Evolutionary conservation across 2,329 filamentous ascomycete genomes (phyloP).

Genomic region (Sporothrix protearum): DNA sequence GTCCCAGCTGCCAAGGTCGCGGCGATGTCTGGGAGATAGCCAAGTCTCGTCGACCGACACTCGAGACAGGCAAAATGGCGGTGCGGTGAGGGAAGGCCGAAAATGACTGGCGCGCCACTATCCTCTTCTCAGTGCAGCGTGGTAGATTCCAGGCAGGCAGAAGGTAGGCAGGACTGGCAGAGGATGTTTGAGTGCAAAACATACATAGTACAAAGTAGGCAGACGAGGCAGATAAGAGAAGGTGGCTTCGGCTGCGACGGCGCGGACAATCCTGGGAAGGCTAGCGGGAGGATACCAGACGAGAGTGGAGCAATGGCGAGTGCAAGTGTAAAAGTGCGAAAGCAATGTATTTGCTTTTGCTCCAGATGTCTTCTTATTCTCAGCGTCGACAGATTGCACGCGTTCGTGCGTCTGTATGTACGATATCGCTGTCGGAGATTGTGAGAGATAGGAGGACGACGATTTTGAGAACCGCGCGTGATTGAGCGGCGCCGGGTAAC

Average conservation of each 20-base stretch:
- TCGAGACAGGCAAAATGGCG: background rate
- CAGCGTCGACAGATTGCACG: background rate
- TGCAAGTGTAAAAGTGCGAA: background rate
- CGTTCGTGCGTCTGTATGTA: background rate
- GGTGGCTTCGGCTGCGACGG: conserved; percentile 19
- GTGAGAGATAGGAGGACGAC: background rate
- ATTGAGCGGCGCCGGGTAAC: background rate
- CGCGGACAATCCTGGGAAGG: background rate
- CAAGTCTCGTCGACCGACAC: conserved; percentile 6
- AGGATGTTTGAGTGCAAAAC: background rate
- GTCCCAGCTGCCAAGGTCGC: conserved; percentile 11
- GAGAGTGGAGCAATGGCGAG: background rate
- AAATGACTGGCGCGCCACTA: background rate
- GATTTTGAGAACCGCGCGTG: background rate
- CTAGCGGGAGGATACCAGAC: background rate
- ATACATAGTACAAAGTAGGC: too few relatives aligned
- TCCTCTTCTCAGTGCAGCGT: background rate
- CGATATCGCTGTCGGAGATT: conserved; percentile 7
- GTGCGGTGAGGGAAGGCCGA: background rate
- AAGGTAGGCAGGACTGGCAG: background rate
- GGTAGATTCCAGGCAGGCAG: background rate
- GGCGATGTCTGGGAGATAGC: background rate
- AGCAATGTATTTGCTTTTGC: background rate
- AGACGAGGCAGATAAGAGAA: conserved; percentile 5
- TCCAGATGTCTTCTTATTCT: background rate